Conservation (phyloP, 441 rosid species). For the Metrosideros polymorpha region DNA sequence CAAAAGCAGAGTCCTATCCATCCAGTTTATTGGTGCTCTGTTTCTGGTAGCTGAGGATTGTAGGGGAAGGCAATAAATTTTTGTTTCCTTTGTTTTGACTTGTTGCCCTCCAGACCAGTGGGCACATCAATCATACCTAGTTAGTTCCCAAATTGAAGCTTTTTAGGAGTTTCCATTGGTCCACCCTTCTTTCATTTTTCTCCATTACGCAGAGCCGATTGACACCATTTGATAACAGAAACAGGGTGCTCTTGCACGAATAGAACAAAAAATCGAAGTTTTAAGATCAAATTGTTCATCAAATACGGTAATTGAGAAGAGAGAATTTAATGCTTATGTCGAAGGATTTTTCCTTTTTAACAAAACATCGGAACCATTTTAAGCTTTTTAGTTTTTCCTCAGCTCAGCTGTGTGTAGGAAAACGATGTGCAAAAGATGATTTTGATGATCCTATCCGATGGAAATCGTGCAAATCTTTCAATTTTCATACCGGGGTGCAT, state of each 20-base stretch:
- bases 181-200: neutral
- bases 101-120: neutral
- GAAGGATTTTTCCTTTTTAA: neutral
- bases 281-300: neutral
- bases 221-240: neutral
- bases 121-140: neutral
- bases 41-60: neutral
- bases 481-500: conserved; percentile 8
- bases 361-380: too few species aligned
- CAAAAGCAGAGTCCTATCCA: neutral
- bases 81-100: neutral
- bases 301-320: neutral
- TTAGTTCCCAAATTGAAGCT: neutral
- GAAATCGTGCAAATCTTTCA: neutral
- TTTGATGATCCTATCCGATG: neutral
- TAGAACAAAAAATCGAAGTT: neutral
- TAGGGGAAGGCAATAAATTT: neutral
- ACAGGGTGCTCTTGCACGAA: neutral
- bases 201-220: neutral
- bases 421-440: neutral
- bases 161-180: neutral
- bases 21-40: neutral
- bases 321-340: neutral
- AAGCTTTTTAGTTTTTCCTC: too few species aligned
- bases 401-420: neutral